Conservation (phyloP, 257 asterid genomes). For the Marsdenia floribunda region DNA sequence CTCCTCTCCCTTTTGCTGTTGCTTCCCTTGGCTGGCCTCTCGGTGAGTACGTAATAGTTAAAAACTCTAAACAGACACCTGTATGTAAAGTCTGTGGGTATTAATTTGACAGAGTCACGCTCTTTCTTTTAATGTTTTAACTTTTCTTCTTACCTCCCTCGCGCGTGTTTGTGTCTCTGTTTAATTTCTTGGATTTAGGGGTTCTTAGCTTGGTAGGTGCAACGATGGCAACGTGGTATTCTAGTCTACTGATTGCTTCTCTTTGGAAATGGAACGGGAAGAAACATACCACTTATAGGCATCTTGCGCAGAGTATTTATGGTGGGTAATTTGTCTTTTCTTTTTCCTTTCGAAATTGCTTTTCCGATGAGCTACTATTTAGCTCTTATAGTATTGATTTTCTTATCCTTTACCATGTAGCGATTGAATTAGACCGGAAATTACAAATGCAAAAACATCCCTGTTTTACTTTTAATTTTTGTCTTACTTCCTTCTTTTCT, state of each 20-base stretch:
- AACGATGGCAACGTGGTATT: constrained; percentile 54
- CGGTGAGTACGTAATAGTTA: constrained; percentile 18
- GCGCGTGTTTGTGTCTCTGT: background rate
- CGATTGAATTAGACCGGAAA: background rate
- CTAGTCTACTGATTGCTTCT: constrained; percentile 53
- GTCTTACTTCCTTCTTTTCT: background rate
- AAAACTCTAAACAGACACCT: too few relatives aligned
- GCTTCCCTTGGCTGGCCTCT: constrained; percentile 66
- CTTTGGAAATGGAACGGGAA: constrained; percentile 67
- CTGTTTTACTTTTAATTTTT: too few relatives aligned
- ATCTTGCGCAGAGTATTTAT: constrained; percentile 51
- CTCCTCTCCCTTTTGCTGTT: constrained; percentile 64
- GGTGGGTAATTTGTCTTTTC: constrained; percentile 23
- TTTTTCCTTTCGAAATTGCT: constrained; percentile 13
- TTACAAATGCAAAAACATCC: background rate
- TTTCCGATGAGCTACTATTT: background rate
- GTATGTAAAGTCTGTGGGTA: too few relatives aligned
- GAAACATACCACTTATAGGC: constrained; percentile 44
- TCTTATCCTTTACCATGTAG: background rate
- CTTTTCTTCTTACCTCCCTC: too few relatives aligned
- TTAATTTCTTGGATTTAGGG: constrained; percentile 21
- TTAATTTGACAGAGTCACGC: background rate
- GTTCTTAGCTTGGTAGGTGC: constrained; percentile 41
- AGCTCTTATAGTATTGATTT: background rate
- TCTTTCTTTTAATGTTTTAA: too few relatives aligned